Evolutionary conservation across 331 rosid genomes (phyloP).

Genomic region (Quercus tomentella): DNA sequence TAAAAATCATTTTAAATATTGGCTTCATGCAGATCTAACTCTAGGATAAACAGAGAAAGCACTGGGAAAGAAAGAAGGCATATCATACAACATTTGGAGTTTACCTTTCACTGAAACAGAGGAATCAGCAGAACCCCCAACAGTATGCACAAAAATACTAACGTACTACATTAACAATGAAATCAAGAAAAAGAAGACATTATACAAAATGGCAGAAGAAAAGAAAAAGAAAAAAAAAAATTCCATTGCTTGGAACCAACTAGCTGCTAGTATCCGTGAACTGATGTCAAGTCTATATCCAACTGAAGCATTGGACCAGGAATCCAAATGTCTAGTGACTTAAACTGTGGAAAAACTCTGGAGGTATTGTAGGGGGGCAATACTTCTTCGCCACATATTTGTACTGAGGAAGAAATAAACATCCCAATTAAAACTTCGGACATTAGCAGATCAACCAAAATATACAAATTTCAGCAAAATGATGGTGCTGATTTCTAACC

Average conservation of each 20-base stretch:
- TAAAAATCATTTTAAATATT: no score
- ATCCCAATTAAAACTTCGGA: neutral
- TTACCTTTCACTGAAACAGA: neutral
- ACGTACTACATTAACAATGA: neutral
- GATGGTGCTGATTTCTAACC: no score
- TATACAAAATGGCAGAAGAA: neutral
- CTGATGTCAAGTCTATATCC: constrained; percentile 5
- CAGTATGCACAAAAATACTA: neutral
- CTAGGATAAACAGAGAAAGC: neutral
- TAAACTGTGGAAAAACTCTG: constrained; percentile 37
- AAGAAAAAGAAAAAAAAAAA: neutral
- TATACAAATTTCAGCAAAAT: neutral
- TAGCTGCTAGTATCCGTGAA: neutral
- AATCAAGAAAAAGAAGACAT: neutral
- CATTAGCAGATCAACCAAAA: neutral
- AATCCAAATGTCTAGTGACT: constrained; percentile 3
- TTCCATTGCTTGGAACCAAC: neutral
- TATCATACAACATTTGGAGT: neutral
- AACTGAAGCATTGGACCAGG: constrained; percentile 8
- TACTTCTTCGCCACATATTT: constrained; percentile 69
- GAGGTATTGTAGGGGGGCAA: constrained; percentile 43
- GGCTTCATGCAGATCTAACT: no score
- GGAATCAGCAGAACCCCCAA: neutral
- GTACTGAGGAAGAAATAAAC: constrained; percentile 54
- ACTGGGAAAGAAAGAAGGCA: neutral